These are phyloP conservation scores for Cladosporium sp. DNA, from an alignment of 2,329 filamentous ascomycete genomes.

Conservation along the genomic window DNA sequence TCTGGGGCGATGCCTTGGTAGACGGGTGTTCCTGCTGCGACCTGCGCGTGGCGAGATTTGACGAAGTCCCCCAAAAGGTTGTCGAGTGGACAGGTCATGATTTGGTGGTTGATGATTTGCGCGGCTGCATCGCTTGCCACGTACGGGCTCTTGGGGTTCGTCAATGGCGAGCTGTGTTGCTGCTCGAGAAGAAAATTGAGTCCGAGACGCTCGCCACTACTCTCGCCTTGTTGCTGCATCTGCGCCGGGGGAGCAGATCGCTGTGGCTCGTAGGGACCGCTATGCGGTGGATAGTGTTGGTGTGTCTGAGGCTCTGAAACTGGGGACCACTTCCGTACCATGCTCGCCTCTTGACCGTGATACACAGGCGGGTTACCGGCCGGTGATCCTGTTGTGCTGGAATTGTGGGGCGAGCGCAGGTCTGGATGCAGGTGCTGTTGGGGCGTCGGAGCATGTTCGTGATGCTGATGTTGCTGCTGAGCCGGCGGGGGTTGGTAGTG, in stretches of 20 bases:
- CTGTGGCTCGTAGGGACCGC: conserved; percentile 14
- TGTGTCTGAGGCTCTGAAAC: conserved; percentile 7
- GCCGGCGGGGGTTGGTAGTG: conserved; percentile 3
- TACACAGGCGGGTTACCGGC: neutral
- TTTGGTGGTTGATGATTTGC: neutral
- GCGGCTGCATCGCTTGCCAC: neutral
- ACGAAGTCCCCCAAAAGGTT: conserved; percentile 75
- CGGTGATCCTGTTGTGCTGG: conserved; percentile 1
- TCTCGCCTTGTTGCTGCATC: conserved; percentile 9
- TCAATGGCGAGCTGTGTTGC: conserved; percentile 25
- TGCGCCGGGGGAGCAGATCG: conserved; percentile 10
- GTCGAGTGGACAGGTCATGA: conserved; percentile 66
- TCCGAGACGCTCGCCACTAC: conserved; percentile 56
- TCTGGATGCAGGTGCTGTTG: conserved; percentile 30
- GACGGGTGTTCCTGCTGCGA: conserved; percentile 57
- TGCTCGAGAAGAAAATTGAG: conserved; percentile 67
- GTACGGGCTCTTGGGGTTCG: neutral
- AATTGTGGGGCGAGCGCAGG: conserved; percentile 17
- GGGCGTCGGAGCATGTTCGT: neutral
- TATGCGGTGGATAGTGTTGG: conserved; percentile 11
- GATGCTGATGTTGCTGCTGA: conserved; percentile 8
- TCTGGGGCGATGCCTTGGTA: conserved; percentile 66
- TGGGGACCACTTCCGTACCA: conserved; percentile 16
- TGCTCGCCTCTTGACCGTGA: neutral
- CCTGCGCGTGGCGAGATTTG: conserved; percentile 58